Percentiles rank a stretch among this genome's conserved stretches.
Conservation (phyloP, 2,329 filamentous ascomycete genomes). For the Alternaria gansuensis region DNA sequence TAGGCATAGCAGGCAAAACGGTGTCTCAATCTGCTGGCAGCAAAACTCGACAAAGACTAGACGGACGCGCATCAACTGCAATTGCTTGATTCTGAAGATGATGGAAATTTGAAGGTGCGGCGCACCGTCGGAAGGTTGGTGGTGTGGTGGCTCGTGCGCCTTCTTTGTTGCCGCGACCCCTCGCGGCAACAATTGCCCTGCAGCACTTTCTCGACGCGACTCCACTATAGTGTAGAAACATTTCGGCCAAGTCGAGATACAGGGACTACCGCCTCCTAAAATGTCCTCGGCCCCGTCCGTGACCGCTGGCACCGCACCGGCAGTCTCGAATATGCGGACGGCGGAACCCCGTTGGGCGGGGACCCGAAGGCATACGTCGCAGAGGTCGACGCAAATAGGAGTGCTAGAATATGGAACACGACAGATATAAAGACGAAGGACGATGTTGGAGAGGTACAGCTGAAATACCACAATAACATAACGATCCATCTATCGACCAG, state of each 20-base stretch:
- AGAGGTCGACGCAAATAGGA: conserved; percentile 23
- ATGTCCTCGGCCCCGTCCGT: conserved; percentile 39
- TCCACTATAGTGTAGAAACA: background rate
- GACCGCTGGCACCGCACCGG: conserved; percentile 32
- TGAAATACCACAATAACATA: conserved; percentile 4
- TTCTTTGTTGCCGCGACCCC: conserved; percentile 15
- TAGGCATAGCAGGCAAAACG: background rate
- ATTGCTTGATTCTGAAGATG: background rate
- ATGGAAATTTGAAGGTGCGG: conserved; percentile 8
- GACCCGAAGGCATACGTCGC: conserved; percentile 43
- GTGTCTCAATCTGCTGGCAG: background rate
- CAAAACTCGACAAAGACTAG: background rate
- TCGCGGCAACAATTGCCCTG: conserved; percentile 22
- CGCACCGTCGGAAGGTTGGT: conserved; percentile 13
- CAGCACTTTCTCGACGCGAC: conserved; percentile 6
- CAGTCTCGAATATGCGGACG: conserved; percentile 28
- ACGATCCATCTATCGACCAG: conserved; percentile 1
- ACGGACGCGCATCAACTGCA: background rate
- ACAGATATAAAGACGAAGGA: conserved; percentile 36
- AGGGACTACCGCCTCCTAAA: conserved; percentile 31
- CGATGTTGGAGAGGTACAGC: conserved; percentile 8
- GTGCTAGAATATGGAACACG: conserved; percentile 17
- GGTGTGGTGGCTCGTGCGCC: conserved; percentile 16
- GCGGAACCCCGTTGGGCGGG: conserved; percentile 41
- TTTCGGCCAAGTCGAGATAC: conserved; percentile 23